A percentile compares a stretch with the other conserved stretches of the same genome.
Evolutionary conservation across 1,284 basidiomycete species (phyloP).

Genomic region (Exobasidium cylindrosporum): DNA sequence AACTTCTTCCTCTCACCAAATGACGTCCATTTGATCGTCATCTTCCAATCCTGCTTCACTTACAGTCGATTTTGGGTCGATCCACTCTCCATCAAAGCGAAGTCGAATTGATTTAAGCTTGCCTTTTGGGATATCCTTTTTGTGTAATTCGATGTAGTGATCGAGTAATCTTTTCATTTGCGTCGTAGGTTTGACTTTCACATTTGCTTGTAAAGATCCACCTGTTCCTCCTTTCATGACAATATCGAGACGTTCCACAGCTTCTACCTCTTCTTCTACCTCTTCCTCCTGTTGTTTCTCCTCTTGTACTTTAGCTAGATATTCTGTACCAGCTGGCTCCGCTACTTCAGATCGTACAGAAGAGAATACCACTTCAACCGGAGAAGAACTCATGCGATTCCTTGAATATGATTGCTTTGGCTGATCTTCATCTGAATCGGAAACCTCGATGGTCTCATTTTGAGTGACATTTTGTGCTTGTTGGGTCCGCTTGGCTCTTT

Average conservation of each 20-base stretch:
- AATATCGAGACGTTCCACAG: neutral
- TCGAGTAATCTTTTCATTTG: neutral
- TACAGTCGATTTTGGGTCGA: neutral
- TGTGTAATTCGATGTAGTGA: neutral
- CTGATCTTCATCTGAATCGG: neutral
- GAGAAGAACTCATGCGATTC: neutral
- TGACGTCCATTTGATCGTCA: slow-evolving; percentile 2
- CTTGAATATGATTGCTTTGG: neutral
- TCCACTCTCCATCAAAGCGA: slow-evolving; percentile 1
- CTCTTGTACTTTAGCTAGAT: neutral
- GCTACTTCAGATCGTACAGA: neutral
- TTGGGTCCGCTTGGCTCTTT: neutral
- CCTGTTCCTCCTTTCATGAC: neutral
- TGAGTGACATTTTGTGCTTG: neutral
- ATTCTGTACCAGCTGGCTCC: too few relatives aligned
- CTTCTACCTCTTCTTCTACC: neutral
- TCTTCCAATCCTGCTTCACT: neutral
- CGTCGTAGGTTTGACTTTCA: neutral
- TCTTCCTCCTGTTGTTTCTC: neutral
- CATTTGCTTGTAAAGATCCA: neutral
- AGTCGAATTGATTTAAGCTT: neutral
- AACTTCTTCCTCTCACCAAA: neutral
- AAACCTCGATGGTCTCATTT: neutral
- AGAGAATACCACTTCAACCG: neutral
- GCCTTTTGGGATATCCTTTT: neutral